Evolutionary conservation across 129 eudicot species (phyloP).

Genomic region (Flaveria trinervia): DNA sequence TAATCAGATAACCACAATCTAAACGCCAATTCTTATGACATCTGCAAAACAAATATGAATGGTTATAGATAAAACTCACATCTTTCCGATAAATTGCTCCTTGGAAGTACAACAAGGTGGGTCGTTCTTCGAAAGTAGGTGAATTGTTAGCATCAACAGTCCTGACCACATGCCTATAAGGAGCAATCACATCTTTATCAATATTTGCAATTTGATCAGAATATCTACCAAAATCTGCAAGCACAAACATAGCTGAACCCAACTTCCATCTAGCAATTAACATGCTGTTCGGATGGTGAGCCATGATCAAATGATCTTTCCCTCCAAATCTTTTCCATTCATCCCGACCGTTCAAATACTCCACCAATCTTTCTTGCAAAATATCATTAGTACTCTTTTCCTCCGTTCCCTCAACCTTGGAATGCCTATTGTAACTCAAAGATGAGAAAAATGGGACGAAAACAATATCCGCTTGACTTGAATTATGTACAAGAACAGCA

Average conservation of each 20-base stretch:
- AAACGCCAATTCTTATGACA: not conserved
- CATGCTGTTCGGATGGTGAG: slow-evolving; percentile 95
- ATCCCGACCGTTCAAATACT: slow-evolving; percentile 52
- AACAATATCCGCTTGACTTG: slow-evolving; percentile 77
- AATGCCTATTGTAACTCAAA: slow-evolving; percentile 77
- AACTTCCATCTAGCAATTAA: slow-evolving; percentile 67
- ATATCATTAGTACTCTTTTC: slow-evolving; percentile 50
- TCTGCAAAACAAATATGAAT: not conserved
- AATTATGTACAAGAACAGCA: slow-evolving; percentile 58
- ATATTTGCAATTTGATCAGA: slow-evolving; percentile 60
- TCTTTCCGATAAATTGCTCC: slow-evolving; percentile 95
- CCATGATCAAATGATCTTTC: slow-evolving; percentile 77
- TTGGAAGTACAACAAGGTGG: slow-evolving; percentile 78
- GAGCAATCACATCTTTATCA: slow-evolving; percentile 89
- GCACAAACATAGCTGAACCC: slow-evolving; percentile 82
- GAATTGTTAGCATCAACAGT: slow-evolving; percentile 48
- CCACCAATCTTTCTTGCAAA: slow-evolving; percentile 70
- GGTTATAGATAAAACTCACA: slow-evolving; percentile 46
- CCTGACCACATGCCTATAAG: slow-evolving; percentile 85
- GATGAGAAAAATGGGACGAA: slow-evolving; percentile 90
- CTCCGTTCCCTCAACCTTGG: slow-evolving; percentile 51
- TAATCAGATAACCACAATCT: not conserved
- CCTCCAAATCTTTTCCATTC: slow-evolving; percentile 82
- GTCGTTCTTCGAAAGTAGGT: slow-evolving; percentile 57
- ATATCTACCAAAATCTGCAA: slow-evolving; percentile 94